Evolutionary conservation across 257 asterid genomes (phyloP).

Genomic region (Plantago ovata): DNA sequence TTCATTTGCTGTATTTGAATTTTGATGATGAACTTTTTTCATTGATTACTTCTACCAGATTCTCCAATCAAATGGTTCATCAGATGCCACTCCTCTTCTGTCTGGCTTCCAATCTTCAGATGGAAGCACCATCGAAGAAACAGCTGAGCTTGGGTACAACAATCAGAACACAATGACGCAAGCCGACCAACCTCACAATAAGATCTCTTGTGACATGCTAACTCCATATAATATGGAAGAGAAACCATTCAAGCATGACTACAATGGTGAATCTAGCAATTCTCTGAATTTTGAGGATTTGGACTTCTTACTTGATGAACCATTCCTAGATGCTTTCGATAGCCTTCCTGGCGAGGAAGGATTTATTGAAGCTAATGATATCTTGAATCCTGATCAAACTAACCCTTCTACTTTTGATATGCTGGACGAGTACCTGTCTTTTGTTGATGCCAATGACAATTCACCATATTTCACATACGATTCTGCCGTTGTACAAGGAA

Average conservation of each 20-base stretch:
- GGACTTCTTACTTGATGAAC: slow-evolving; percentile 64
- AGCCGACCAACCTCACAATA: slow-evolving; percentile 35
- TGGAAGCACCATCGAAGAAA: slow-evolving; percentile 37
- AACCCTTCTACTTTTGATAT: slow-evolving; percentile 42
- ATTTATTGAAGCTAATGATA: slow-evolving; percentile 69
- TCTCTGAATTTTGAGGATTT: slow-evolving; percentile 36
- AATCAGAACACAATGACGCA: slow-evolving; percentile 23
- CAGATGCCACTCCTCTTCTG: slow-evolving; percentile 34
- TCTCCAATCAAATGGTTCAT: slow-evolving; percentile 46
- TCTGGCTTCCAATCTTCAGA: slow-evolving; percentile 30
- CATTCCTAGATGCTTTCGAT: slow-evolving; percentile 46
- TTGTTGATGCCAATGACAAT: slow-evolving; percentile 49
- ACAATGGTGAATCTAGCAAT: slow-evolving; percentile 66
- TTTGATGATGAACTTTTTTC: not conserved
- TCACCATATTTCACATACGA: slow-evolving; percentile 36
- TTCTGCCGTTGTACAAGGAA: slow-evolving; percentile 37
- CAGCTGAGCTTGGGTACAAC: slow-evolving; percentile 34
- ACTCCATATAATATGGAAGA: slow-evolving; percentile 31
- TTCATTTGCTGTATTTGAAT: not conserved
- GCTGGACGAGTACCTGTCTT: slow-evolving; percentile 67
- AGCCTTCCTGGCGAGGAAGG: slow-evolving; percentile 52
- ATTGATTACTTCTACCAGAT: slow-evolving; percentile 42
- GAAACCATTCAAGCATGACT: slow-evolving; percentile 65
- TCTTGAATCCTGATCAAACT: slow-evolving; percentile 40
- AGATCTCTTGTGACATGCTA: slow-evolving; percentile 33